These are phyloP conservation scores for Psilocybe sp. DNA, from an alignment of 768 basidiomycete species.

Conservation along the genomic window DNA sequence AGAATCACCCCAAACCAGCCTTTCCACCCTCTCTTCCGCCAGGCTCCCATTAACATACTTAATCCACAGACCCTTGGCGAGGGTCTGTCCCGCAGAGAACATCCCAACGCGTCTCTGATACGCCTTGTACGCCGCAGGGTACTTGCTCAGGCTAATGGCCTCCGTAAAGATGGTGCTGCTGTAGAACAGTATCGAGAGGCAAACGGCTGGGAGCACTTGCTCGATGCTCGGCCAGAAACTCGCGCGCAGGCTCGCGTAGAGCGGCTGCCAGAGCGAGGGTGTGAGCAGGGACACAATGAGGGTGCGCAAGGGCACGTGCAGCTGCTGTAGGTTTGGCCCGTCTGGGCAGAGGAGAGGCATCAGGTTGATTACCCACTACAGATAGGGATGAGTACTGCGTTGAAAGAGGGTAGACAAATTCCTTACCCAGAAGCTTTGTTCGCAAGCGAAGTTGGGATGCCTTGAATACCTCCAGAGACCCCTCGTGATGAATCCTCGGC, in stretches of 20 bases:
- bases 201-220: constrained; percentile 51
- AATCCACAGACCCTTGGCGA: constrained; percentile 9
- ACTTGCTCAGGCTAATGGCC: constrained; percentile 72
- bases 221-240: constrained; percentile 22
- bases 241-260: constrained; percentile 25
- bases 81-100: constrained; percentile 50
- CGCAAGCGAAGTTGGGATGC: constrained; percentile 92
- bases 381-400: neutral
- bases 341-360: constrained; percentile 55
- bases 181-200: constrained; percentile 70
- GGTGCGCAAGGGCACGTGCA: constrained; percentile 12
- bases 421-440: constrained; percentile 84
- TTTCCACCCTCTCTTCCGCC: constrained; percentile 11
- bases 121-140: constrained; percentile 62
- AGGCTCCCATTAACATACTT: constrained; percentile 6
- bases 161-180: constrained; percentile 81
- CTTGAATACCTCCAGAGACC: constrained; percentile 87
- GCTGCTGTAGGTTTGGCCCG: constrained; percentile 22
- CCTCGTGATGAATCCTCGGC: constrained; percentile 80
- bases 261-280: constrained; percentile 16
- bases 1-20: constrained; percentile 18
- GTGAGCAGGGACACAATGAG: constrained; percentile 11
- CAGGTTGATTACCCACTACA: constrained; percentile 64
- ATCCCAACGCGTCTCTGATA: constrained; percentile 81
- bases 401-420: neutral